Evolutionary conservation across 495 filamentous ascomycete genomes (phyloP).

Genomic region (Cudoniella acicularis): DNA sequence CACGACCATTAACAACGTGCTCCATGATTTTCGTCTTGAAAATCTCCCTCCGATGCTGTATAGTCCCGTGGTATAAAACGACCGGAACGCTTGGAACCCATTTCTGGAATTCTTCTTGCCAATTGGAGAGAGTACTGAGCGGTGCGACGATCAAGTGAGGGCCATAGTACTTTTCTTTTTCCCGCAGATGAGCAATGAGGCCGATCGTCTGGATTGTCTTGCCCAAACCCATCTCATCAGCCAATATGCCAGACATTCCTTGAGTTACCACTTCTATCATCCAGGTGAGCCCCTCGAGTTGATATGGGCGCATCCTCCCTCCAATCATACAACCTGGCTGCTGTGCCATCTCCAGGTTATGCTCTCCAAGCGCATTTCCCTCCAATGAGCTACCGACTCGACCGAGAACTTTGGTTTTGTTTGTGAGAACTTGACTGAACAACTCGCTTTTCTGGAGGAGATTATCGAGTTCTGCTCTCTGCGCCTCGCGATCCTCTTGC

Average conservation of each 20-base stretch:
- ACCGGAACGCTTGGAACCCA: conserved; percentile 88
- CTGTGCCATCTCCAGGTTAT: conserved; percentile 72
- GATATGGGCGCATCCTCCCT: conserved; percentile 89
- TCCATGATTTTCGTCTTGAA: conserved; percentile 46
- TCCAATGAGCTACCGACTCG: conserved; percentile 49
- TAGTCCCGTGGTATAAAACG: conserved; percentile 83
- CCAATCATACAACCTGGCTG: conserved; percentile 83
- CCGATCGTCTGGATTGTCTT: conserved; percentile 96
- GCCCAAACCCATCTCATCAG: conserved; percentile 96
- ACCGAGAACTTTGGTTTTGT: conserved; percentile 52
- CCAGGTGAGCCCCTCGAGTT: conserved; percentile 93
- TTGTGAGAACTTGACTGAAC: conserved; percentile 50
- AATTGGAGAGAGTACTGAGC: conserved; percentile 88
- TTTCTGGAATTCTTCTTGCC: conserved; percentile 89
- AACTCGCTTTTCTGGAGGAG: conserved; percentile 33
- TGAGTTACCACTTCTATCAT: conserved; percentile 78
- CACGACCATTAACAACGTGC: conserved; percentile 49
- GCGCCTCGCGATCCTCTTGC: conserved; percentile 45
- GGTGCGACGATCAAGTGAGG: conserved; percentile 90
- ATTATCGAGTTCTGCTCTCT: conserved; percentile 47
- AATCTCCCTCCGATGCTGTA: conserved; percentile 67
- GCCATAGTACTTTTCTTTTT: conserved; percentile 73
- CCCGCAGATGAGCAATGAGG: conserved; percentile 82
- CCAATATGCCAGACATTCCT: conserved; percentile 89
- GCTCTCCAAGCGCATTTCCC: conserved; percentile 61